Evolutionary conservation across 257 asterid species (phyloP).

Genomic region (Nemophila menziesii): DNA sequence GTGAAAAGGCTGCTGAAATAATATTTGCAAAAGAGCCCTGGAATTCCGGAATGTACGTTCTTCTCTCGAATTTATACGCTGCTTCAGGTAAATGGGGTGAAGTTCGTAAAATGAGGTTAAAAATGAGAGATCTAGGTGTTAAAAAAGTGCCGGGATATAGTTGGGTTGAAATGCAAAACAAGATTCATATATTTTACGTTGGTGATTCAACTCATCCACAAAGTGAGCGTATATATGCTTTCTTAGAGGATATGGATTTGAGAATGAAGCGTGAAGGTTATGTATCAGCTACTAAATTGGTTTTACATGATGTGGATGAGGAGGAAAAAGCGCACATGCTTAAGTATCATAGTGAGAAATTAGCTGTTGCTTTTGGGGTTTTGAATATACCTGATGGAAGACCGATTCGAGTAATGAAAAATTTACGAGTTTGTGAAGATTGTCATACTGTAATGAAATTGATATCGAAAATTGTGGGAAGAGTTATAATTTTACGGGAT

Average conservation of each 20-base stretch:
- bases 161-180: constrained; percentile 79
- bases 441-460: constrained; percentile 78
- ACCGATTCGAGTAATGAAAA: constrained; percentile 75
- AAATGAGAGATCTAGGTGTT: constrained; percentile 68
- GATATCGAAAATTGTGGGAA: constrained; percentile 66
- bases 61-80: constrained; percentile 80
- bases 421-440: constrained; percentile 84
- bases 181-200: constrained; percentile 67
- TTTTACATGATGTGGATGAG: constrained; percentile 89
- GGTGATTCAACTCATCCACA: constrained; percentile 73
- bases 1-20: constrained; percentile 91
- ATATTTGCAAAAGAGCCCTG: constrained; percentile 72
- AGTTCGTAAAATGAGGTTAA: constrained; percentile 59
- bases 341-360: constrained; percentile 78
- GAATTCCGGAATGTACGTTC: constrained; percentile 90
- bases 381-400: constrained; percentile 63
- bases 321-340: constrained; percentile 88
- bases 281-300: constrained; percentile 64
- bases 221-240: constrained; percentile 41
- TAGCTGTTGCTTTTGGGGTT: constrained; percentile 85
- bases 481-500: constrained; percentile 71
- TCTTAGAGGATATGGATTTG: constrained; percentile 63
- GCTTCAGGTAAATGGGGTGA: constrained; percentile 84
- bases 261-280: constrained; percentile 63
- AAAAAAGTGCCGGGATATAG: constrained; percentile 71